A percentile compares a stretch with the other conserved stretches of the same genome.
phyloP scores from a whole-genome alignment of 257 asterid species.

The Nicotiana tomentosiformis region DNA sequence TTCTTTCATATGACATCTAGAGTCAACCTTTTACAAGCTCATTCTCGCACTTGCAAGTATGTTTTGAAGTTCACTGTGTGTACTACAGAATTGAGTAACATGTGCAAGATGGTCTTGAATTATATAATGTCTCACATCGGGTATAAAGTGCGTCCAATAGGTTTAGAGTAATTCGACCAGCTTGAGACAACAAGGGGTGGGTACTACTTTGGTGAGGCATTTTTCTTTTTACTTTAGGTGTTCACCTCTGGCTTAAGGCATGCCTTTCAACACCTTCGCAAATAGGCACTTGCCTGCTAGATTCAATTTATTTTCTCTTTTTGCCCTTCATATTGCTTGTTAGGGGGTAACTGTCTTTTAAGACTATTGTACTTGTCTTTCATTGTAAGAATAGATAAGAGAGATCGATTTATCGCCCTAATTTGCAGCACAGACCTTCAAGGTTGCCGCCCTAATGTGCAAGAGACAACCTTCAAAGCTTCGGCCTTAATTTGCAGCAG shows the following conservation, averaged over 20 bases:
- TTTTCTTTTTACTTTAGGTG: not conserved
- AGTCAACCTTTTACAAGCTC: too few relatives aligned
- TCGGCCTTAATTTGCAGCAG: too few relatives aligned
- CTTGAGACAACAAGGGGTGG: too few relatives aligned
- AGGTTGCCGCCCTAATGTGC: not conserved
- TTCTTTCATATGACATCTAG: too few relatives aligned
- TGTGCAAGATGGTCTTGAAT: too few relatives aligned
- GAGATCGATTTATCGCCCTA: not conserved
- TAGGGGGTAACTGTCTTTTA: not conserved
- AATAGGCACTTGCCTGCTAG: not conserved
- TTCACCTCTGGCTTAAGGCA: not conserved
- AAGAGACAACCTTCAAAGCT: not conserved
- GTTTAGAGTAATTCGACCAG: too few relatives aligned
- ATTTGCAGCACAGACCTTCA: not conserved
- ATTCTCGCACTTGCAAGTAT: too few relatives aligned
- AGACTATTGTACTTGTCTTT: not conserved
- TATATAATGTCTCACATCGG: too few relatives aligned
- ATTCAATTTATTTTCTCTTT: not conserved
- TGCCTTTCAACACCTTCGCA: not conserved
- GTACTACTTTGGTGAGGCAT: too few relatives aligned
- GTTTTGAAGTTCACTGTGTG: too few relatives aligned
- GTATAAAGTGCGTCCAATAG: too few relatives aligned
- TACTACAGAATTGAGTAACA: too few relatives aligned
- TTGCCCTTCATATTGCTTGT: not conserved
- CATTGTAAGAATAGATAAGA: not conserved